A percentile compares a stretch with the other conserved stretches of the same genome.
Conservation (phyloP, 2,329 filamentous ascomycete genomes). For the Fusarium sp. region DNA sequence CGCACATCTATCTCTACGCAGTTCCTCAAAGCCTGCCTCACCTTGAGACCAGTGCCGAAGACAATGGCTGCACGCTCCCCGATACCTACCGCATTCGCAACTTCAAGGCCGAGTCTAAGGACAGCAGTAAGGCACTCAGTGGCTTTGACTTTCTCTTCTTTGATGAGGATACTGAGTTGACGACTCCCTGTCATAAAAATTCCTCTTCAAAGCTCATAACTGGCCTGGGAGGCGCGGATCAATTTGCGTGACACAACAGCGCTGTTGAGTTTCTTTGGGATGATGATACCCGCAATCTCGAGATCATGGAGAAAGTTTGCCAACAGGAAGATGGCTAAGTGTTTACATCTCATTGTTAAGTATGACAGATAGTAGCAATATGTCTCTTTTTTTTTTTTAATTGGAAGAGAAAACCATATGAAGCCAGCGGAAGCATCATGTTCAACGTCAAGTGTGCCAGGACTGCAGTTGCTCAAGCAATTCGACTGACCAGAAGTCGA, state of each 20-base stretch:
- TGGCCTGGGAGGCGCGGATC: conserved; percentile 42
- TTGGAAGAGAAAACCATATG: conserved; percentile 51
- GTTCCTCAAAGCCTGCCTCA: conserved; percentile 47
- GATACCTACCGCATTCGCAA: conserved; percentile 56
- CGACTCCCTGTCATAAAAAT: conserved; percentile 61
- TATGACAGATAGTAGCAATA: conserved; percentile 7
- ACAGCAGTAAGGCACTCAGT: conserved; percentile 52
- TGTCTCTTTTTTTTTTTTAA: too few species aligned
- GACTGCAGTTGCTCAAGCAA: conserved; percentile 47
- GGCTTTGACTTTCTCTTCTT: conserved; percentile 58
- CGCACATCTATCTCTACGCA: conserved; percentile 47
- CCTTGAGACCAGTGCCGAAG: conserved; percentile 41
- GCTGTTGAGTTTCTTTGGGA: conserved; percentile 61
- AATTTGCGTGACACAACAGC: conserved; percentile 60
- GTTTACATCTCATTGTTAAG: background rate
- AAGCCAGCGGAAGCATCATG: conserved; percentile 50
- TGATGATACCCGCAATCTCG: conserved; percentile 49
- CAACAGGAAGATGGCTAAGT: conserved; percentile 55
- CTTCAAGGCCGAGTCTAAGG: conserved; percentile 54
- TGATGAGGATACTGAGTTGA: conserved; percentile 56
- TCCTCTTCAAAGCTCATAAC: conserved; percentile 54
- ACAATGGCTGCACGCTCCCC: conserved; percentile 55
- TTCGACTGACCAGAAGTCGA: conserved; percentile 49
- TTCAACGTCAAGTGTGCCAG: conserved; percentile 41
- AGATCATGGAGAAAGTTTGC: conserved; percentile 62